Evolutionary conservation across 2,329 filamentous ascomycete genomes (phyloP), one percentile per base, ranked within the genome.

Genomic region (Fusarium denticulatum): DNA sequence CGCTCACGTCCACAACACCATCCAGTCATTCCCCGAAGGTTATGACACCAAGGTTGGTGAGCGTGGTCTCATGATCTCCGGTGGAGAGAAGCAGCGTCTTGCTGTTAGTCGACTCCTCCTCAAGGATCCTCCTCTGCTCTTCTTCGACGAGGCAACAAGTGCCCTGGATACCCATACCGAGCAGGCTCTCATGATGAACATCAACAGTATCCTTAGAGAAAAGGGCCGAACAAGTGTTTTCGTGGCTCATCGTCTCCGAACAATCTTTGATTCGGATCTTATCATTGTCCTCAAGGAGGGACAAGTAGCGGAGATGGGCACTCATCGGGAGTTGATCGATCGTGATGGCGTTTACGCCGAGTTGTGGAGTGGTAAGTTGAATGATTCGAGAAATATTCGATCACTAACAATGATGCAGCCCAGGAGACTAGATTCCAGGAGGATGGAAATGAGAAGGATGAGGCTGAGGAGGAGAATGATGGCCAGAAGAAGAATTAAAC

Each of bases 91-190:
- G 83, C 95, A 98, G 83, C 90, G 95, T 7, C 85, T 98, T 16
- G 96, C 96, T 1, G 90, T 98, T 30, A 94, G 93, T 32, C 87
- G 95, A 47, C 81, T 98, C 43, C 88, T 98, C 4, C 87, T 98
- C 65, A 98, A 98, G 81, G 94, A 98, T 74, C 94, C 95, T 7
- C 94, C 94, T 4, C 83, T 98, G 34, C 85, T 98, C 2, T 98
- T 98, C 88, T 98, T 98, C 77, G 95, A 98, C 75, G 95, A 98
- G 86, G 96, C 95, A 77, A 98, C 95, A 1, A 96, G 93, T 53
- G 95, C 96, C 3, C 86, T 98, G 39, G 95, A 98, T 80, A 97
- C 96, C 1, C 94, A 97, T 79, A 98, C 96, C 0, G 96, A 98
- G 83, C 94, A 97, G 82, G 93, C 93, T 4, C 87, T 98, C 56